A percentile compares a stretch with the other conserved stretches of the same genome.
These are phyloP conservation scores for Westerdykella aurantiaca DNA, from an alignment of 2,329 filamentous ascomycete genomes.

Conservation along the genomic window DNA sequence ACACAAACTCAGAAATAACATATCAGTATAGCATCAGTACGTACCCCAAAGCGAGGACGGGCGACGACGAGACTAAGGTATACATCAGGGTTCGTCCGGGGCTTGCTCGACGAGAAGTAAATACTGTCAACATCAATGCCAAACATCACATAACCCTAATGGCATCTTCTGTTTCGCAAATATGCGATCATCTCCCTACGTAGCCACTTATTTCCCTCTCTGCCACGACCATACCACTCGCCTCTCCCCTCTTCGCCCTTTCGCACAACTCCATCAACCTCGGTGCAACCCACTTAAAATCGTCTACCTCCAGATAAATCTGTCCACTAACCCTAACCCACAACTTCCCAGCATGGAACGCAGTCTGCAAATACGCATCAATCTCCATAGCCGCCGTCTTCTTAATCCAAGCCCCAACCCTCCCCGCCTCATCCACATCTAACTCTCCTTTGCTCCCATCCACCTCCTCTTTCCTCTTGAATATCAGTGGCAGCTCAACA, in stretches of 20 bases:
- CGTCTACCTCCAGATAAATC: constrained; percentile 66
- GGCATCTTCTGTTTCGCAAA: neutral
- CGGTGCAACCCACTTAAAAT: constrained; percentile 64
- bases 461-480: constrained; percentile 21
- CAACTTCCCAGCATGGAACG: constrained; percentile 52
- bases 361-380: constrained; percentile 64
- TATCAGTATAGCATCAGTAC: no score
- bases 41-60: no score
- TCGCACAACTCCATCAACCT: constrained; percentile 52
- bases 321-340: constrained; percentile 71
- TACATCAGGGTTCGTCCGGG: no score
- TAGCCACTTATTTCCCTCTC: neutral
- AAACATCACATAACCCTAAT: neutral
- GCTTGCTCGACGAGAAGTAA: no score
- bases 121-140: neutral
- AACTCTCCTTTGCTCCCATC: neutral
- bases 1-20: no score
- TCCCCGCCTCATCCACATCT: constrained; percentile 2
- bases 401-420: constrained; percentile 35
- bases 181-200: neutral
- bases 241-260: constrained; percentile 38
- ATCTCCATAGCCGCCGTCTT: constrained; percentile 46
- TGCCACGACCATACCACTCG: neutral
- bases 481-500: constrained; percentile 59
- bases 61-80: no score